Conservation (phyloP, 2,329 filamentous ascomycete genomes). For the Neopestalotiopsis sp. region DNA sequence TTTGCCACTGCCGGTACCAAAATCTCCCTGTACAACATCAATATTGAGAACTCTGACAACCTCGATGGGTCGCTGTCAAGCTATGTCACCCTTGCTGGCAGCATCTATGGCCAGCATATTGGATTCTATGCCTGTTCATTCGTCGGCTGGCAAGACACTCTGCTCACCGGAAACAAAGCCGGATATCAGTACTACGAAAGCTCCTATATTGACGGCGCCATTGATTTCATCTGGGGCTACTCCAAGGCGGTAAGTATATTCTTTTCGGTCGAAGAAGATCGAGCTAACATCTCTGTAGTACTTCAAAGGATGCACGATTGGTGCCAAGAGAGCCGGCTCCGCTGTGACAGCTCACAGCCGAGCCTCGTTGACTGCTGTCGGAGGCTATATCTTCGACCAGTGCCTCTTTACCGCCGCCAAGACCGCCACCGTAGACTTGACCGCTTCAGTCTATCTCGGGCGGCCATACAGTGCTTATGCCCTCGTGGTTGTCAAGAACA, state of each 20-base stretch:
- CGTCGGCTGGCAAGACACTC: conserved; percentile 55
- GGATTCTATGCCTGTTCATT: conserved; percentile 54
- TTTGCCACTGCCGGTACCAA: conserved; percentile 51
- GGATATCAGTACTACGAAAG: conserved; percentile 54
- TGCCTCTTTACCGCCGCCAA: conserved; percentile 15
- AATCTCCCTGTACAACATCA: conserved; percentile 68
- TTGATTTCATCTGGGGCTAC: conserved; percentile 54
- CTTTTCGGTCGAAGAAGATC: not conserved
- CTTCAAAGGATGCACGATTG: conserved; percentile 50
- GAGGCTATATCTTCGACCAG: conserved; percentile 18
- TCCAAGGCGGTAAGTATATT: conserved; percentile 12
- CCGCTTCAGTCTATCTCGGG: conserved; percentile 13
- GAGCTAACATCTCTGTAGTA: conserved; percentile 31
- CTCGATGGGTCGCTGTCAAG: conserved; percentile 42
- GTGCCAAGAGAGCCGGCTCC: conserved; percentile 36
- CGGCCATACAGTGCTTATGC: conserved; percentile 58
- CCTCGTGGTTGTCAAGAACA: conserved; percentile 57
- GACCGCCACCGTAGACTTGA: conserved; percentile 14
- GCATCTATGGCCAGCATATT: conserved; percentile 45
- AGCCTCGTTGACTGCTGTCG: conserved; percentile 6
- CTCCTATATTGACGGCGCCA: conserved; percentile 52
- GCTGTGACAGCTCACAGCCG: conserved; percentile 41
- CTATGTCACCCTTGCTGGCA: conserved; percentile 48
- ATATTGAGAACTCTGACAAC: conserved; percentile 51
- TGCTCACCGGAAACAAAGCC: conserved; percentile 44